Percentiles rank a stretch among this genome's conserved stretches.
phyloP scores from a whole-genome alignment of 2,329 filamentous ascomycete species.

The Didymella exigua region DNA sequence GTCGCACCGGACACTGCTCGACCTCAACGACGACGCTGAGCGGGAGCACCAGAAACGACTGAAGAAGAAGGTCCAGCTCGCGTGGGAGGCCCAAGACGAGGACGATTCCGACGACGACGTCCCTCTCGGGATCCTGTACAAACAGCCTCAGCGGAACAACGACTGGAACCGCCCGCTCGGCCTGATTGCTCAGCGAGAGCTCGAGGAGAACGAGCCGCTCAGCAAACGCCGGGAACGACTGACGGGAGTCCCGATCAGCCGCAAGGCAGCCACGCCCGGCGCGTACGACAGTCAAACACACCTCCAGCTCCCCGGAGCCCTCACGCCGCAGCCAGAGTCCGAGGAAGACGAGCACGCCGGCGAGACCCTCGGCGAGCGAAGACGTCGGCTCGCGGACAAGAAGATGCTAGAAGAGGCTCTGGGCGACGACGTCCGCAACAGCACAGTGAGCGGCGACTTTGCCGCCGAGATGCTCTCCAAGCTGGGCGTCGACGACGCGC shows the following conservation, averaged over 20 bases:
- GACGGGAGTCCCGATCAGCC: constrained; percentile 55
- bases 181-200: constrained; percentile 77
- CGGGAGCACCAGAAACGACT: constrained; percentile 77
- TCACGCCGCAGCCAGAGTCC: constrained; percentile 35
- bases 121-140: constrained; percentile 79
- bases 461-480: constrained; percentile 69
- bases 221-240: constrained; percentile 77
- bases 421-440: constrained; percentile 47
- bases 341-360: constrained; percentile 55
- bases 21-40: constrained; percentile 89
- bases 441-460: constrained; percentile 69
- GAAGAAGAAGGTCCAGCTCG: constrained; percentile 78
- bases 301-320: constrained; percentile 35
- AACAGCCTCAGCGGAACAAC: constrained; percentile 49
- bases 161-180: constrained; percentile 70
- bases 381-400: constrained; percentile 67
- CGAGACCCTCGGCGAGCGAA: constrained; percentile 70
- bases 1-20: constrained; percentile 78
- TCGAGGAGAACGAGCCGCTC: constrained; percentile 92
- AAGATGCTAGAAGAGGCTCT: constrained; percentile 56
- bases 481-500: constrained; percentile 35
- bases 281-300: constrained; percentile 33
- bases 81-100: constrained; percentile 76
- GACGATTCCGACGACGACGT: constrained; percentile 74
- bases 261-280: constrained; percentile 23